These are phyloP conservation scores for Cetradonia linearis DNA, from an alignment of 495 filamentous ascomycete species.

Conservation along the genomic window DNA sequence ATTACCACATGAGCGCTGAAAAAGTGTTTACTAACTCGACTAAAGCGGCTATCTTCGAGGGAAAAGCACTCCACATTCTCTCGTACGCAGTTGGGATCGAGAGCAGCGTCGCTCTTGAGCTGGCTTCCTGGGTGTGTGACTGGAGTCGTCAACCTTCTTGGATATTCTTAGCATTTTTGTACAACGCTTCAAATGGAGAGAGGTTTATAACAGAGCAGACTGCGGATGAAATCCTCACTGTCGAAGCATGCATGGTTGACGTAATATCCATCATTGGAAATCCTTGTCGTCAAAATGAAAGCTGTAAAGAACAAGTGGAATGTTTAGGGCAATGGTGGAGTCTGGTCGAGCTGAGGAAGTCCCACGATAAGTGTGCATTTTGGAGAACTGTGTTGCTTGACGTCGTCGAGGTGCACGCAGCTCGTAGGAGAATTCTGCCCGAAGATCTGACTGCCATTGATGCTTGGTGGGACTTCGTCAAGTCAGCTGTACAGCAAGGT, in stretches of 20 bases:
- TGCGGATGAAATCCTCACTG: neutral
- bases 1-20: neutral
- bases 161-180: fast-evolving
- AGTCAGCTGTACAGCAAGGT: neutral
- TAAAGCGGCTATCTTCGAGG: neutral
- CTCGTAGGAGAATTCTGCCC: neutral
- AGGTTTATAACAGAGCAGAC: neutral
- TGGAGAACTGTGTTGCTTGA: neutral
- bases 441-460: neutral
- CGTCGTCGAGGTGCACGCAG: neutral
- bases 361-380: neutral
- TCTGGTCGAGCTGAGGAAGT: neutral
- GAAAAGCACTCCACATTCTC: neutral
- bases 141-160: neutral
- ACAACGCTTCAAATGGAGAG: neutral
- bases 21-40: neutral
- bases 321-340: neutral
- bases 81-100: neutral
- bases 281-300: neutral
- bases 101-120: neutral
- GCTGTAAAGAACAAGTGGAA: too few relatives aligned
- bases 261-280: neutral
- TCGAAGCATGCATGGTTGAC: neutral
- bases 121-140: neutral
- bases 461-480: neutral